These are phyloP conservation scores for Paramarasmius palmivorus DNA, from an alignment of 1,284 basidiomycete species.

Conservation along the genomic window DNA sequence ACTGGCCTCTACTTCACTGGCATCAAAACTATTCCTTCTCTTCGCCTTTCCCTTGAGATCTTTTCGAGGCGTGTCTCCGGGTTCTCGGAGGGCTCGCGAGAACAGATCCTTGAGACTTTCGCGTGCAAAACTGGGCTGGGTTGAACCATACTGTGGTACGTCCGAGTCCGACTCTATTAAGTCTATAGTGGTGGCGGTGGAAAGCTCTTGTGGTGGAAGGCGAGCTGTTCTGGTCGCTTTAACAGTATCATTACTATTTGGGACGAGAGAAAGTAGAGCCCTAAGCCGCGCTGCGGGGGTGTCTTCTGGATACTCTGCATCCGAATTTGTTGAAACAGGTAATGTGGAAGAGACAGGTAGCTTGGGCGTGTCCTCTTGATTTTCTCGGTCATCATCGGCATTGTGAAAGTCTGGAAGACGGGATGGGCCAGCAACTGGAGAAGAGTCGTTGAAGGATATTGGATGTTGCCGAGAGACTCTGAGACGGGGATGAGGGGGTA, in stretches of 20 bases:
- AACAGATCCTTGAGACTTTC: constrained; percentile 65
- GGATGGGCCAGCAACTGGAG: constrained; percentile 29
- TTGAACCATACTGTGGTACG: constrained; percentile 38
- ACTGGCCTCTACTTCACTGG: constrained; percentile 59
- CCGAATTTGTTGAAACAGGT: neutral
- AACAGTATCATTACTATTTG: constrained; percentile 25
- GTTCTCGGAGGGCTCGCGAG: constrained; percentile 57
- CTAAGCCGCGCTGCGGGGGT: constrained; percentile 52
- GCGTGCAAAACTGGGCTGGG: constrained; percentile 49
- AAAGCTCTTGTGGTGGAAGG: constrained; percentile 36
- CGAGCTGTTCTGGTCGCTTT: constrained; percentile 29
- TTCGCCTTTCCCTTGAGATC: constrained; percentile 18
- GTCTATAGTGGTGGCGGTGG: constrained; percentile 33
- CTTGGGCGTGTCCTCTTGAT: constrained; percentile 50
- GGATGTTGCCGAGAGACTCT: constrained; percentile 40
- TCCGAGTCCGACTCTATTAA: constrained; percentile 61
- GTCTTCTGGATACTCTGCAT: constrained; percentile 25
- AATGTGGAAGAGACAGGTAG: constrained; percentile 30
- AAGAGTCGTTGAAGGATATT: constrained; percentile 28
- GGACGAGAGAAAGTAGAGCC: constrained; percentile 49
- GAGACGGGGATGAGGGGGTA: constrained; percentile 41
- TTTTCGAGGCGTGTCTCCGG: constrained; percentile 63
- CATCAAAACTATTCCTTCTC: constrained; percentile 60
- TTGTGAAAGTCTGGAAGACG: constrained; percentile 8
- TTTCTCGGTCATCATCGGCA: constrained; percentile 42